Base-by-base conservation (phyloP, 2,329 filamentous ascomycete genomes). In the Fusarium devonianum region DNA sequence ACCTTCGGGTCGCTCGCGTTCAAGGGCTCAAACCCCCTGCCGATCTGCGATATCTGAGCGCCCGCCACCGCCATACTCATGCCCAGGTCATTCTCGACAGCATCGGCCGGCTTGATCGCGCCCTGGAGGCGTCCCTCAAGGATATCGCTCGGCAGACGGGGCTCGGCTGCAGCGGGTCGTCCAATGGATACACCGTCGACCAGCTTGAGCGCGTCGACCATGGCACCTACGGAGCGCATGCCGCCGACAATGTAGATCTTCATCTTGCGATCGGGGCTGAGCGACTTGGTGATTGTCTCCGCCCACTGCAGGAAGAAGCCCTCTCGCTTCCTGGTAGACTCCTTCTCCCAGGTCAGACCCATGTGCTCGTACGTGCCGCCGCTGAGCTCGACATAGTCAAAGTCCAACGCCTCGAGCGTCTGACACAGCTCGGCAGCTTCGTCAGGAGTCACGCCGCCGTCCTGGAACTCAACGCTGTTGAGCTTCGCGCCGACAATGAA, bases 301-400 rank as follows among this genome's bases (percentile, higher is more conserved):
- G 82, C 82, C 49, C 83, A 85, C 3, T 84, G 78, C 35, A 85
- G 62, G 71, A 85, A 85, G 74, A 83, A 85, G 1, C 78, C 76
- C 64, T 84, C 81, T 2, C 80, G 72, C 68, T 77, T 75, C 63
- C 71, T 73, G 3, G 80, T 85, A 18, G 73, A 78, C 36, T 84
- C 81, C 49, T 78, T 74, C 67, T 78, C 73, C 67, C 81, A 76
- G 1, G 58, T 60, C 54, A 83, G 77, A 0, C 75, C 78, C 3
- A 81, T 64, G 18, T 71, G 65, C 69, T 86, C 78, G 62, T 83
- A 84, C 0, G 82, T 86, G 2, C 83, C 83, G 16, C 83, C 83
- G 2, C 73, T 78, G 1, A 86, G 71, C 68, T 86, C 83, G 5
- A 86, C 79, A 62, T 84, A 82, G 65, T 83, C 76, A 26, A 84